Base-by-base conservation (phyloP, 2,329 filamentous ascomycete species). In the Talaromyces sp. region DNA sequence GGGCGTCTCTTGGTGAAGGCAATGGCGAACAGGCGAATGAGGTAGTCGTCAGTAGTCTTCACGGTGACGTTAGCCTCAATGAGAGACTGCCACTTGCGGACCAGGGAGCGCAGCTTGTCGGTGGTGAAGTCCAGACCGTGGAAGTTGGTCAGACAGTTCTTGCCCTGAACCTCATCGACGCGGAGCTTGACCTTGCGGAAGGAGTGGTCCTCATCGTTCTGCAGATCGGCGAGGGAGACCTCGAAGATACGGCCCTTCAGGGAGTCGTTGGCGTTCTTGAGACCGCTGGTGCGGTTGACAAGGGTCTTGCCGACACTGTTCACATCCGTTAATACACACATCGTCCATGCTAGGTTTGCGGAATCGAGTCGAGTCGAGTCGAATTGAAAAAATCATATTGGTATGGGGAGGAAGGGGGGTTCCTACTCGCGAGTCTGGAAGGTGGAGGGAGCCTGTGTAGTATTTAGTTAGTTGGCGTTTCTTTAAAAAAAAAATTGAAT, bases 91-190 rank as follows among this genome's bases (percentile, higher is more conserved):
- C 94, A 99, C 85, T 99, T 99, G 83, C 94, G 92, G 71, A 99
- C 94, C 66, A 99, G 88, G 63, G 94, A 97, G 76, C 94, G 90
- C 72, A 99, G 89, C 87, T 99, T 99, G 87, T 99, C 94, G 70
- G 94, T 97, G 77, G 94, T 99, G 89, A 99, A 97, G 83, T 99
- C 94, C 77, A 99, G 87, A 70, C 94, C 94, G 87, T 99, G 92
- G 89, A 99, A 99, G 88, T 97, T 97, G 85, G 94, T 97, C 80
- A 99, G 83, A 84, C 94, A 97, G 88, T 96, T 97, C 88, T 97
- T 97, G 85, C 94, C 94, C 84, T 99, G 94, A 63, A 99, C 87
- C 83, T 99, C 94, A 75, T 99, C 94, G 72, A 97, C 90, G 67
- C 94, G 88, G 76, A 99, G 91, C 86, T 96, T 96, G 78, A 99